Base-by-base conservation (phyloP, 768 basidiomycete genomes). In the Hydnomerulius pinastri region DNA sequence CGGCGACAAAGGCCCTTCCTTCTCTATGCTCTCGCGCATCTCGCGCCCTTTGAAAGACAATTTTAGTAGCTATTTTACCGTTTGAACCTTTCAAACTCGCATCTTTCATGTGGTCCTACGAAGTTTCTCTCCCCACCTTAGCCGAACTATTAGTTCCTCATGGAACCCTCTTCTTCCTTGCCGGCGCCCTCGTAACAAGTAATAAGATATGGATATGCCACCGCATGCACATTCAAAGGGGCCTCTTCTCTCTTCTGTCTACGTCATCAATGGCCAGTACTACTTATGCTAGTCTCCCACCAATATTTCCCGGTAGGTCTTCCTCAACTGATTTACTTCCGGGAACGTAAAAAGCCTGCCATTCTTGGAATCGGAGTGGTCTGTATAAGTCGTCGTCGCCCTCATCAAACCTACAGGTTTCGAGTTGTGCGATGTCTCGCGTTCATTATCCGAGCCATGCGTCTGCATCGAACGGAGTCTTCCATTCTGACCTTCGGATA, bases 361-460 rank as follows among this genome's bases (percentile, higher is more conserved):
- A 17, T 21, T 43, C 36, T 28, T 54, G 47, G 53, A 52, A 58
- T 40, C 32, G 36, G 53, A 50, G 47, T 48, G 20, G 17, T 11
- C 38, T 32, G 28, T 10, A 25, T 29, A 35, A 10, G 33, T 17
- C 18, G 33, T 35, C 18, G 17, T 18, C 7, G 33, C 33, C 15
- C n/a, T 35, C 17, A 35, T 35, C 33, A 28, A 51, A 27, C 20
- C 43, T 18, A 18, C 5, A 3, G 10, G n/a, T 17, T 17, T n/a
- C n/a, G n/a, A n/a, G n/a, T n/a, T n/a, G n/a, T 9, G 33, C 33
- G n/a, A 17, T 11, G 33, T 35, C 33, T 17, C 18, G 33, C 7
- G n/a, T 4, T 15, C 33, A 35, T 17, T n/a, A 17, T 35, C 33
- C n/a, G 33, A 18, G 18, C 18, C n/a, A 13, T 13, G n/a, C 32